phyloP scores from a whole-genome alignment of 1,284 basidiomycete species.

The Malassezia brasiliensis region DNA sequence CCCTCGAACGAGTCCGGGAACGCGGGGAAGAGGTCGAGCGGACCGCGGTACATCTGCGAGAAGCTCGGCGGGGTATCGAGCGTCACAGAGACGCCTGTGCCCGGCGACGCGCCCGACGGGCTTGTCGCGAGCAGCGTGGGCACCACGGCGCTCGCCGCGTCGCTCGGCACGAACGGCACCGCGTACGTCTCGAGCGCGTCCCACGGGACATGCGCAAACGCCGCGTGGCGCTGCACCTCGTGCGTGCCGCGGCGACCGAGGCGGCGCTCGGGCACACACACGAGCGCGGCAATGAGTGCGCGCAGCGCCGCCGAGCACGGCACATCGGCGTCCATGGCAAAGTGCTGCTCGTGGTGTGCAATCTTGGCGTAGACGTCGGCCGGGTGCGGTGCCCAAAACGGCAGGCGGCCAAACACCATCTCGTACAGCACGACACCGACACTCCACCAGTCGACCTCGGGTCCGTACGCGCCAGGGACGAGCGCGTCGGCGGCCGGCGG shows the following conservation, averaged over 20 bases:
- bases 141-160: slow-evolving; percentile 6
- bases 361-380: slow-evolving; percentile 41
- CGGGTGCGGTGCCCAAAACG: slow-evolving; percentile 40
- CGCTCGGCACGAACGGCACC: slow-evolving; percentile 32
- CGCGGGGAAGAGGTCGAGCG: slow-evolving; percentile 37
- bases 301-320: slow-evolving; percentile 19
- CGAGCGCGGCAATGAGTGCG: slow-evolving; percentile 22
- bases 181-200: slow-evolving; percentile 21
- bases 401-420: slow-evolving; percentile 38
- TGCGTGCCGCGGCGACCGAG: slow-evolving; percentile 26
- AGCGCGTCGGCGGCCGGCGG: slow-evolving; percentile 10
- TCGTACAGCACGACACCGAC: slow-evolving; percentile 45
- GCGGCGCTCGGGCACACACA: slow-evolving; percentile 21
- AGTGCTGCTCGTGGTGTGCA: slow-evolving; percentile 28
- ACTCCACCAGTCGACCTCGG: slow-evolving; percentile 47
- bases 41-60: slow-evolving; percentile 32
- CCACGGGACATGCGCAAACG: slow-evolving; percentile 37
- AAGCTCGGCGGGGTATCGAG: slow-evolving; percentile 33
- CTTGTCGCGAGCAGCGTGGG: slow-evolving; percentile 18
- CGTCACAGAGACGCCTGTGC: slow-evolving; percentile 16
- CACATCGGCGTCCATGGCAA: slow-evolving; percentile 21
- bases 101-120: neutral
- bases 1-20: slow-evolving; percentile 28
- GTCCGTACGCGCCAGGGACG: slow-evolving; percentile 37
- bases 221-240: slow-evolving; percentile 27